Evolutionary conservation across 73 alveolate genomes (phyloP).

Genomic region (Breviolum minutum): DNA sequence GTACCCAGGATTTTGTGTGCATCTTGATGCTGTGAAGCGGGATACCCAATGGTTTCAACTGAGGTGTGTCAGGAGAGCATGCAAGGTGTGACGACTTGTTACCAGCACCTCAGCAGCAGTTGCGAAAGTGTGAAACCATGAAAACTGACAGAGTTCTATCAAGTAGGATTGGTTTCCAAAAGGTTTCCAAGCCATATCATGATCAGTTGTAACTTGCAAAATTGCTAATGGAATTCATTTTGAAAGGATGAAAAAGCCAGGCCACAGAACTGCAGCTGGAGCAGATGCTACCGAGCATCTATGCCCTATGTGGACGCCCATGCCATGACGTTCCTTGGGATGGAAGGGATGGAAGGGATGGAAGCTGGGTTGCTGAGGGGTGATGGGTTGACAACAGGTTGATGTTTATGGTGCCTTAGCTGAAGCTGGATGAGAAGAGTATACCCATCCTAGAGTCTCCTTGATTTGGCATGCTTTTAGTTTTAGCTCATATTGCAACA

Average conservation of each 20-base stretch:
- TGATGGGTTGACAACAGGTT: too few relatives aligned
- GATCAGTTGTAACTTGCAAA: too few relatives aligned
- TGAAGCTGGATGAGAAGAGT: too few relatives aligned
- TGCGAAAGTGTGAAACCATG: background rate
- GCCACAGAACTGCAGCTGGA: slow-evolving; percentile 61
- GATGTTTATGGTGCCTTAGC: too few relatives aligned
- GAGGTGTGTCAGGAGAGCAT: slow-evolving; percentile 37
- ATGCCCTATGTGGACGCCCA: slow-evolving; percentile 51
- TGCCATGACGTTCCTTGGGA: slow-evolving; percentile 16
- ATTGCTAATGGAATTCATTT: too few relatives aligned
- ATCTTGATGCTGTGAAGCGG: background rate
- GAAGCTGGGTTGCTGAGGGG: too few relatives aligned
- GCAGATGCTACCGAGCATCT: slow-evolving; percentile 17
- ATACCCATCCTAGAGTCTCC: too few relatives aligned
- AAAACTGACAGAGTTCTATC: background rate
- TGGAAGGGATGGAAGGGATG: background rate
- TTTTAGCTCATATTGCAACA: too few relatives aligned
- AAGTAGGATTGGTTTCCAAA: background rate
- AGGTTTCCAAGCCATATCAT: background rate
- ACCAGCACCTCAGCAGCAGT: background rate
- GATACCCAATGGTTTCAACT: background rate
- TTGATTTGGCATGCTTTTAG: too few relatives aligned
- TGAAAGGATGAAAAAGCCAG: background rate
- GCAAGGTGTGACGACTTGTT: slow-evolving; percentile 9
- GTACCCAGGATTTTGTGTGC: background rate